These are phyloP conservation scores for Dentipellis fragilis DNA, from an alignment of 768 basidiomycete species.

Conservation along the genomic window DNA sequence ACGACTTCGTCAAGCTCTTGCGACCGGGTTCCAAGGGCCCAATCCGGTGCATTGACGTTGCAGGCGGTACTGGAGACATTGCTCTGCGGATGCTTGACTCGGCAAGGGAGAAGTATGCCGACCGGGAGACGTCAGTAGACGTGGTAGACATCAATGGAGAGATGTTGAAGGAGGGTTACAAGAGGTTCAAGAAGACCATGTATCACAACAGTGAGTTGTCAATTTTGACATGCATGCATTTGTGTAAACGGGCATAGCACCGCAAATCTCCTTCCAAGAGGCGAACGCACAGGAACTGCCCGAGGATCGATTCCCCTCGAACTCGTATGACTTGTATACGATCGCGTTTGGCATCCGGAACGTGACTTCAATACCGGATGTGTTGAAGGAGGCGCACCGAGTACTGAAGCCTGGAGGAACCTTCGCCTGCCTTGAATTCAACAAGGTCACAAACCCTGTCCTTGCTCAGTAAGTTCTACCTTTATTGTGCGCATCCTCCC, in stretches of 20 bases:
- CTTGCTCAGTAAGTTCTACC: constrained; percentile 66
- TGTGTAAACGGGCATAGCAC: constrained; percentile 39
- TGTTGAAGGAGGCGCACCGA: constrained; percentile 81
- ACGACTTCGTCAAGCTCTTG: constrained; percentile 68
- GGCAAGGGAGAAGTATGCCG: constrained; percentile 80
- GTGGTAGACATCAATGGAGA: constrained; percentile 92
- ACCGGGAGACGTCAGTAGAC: constrained; percentile 81
- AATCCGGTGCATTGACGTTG: constrained; percentile 84
- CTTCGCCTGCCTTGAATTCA: constrained; percentile 95
- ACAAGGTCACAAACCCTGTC: constrained; percentile 81
- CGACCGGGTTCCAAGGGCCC: constrained; percentile 70
- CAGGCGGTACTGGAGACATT: constrained; percentile 97
- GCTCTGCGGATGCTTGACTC: constrained; percentile 88
- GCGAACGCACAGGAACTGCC: constrained; percentile 85
- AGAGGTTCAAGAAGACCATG: constrained; percentile 92
- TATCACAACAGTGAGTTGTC: constrained; percentile 81
- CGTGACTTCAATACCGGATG: constrained; percentile 86
- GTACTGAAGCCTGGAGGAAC: constrained; percentile 94
- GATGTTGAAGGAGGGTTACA: constrained; percentile 48
- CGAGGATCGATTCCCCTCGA: constrained; percentile 54
- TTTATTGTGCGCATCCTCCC: neutral
- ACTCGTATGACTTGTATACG: constrained; percentile 92
- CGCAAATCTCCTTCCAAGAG: constrained; percentile 87
- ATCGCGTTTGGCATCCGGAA: constrained; percentile 98
- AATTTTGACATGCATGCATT: neutral